A percentile compares a stretch with the other conserved stretches of the same genome.
These are phyloP conservation scores for Zoysia pacifica DNA, from an alignment of 176 grass and related monocot species.

Conservation along the genomic window DNA sequence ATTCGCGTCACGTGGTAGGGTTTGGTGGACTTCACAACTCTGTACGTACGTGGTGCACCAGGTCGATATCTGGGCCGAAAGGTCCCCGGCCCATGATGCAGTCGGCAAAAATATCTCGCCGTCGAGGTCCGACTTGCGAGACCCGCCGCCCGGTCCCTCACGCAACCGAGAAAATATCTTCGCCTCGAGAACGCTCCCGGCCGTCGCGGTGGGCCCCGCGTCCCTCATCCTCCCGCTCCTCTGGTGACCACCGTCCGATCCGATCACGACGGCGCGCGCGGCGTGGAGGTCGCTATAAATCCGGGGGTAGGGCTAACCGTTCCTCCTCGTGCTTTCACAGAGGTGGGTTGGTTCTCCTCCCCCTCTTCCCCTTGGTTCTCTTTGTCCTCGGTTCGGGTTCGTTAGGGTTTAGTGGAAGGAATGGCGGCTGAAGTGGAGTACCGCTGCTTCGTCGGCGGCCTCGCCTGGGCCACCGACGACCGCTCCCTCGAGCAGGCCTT, in stretches of 20 bases:
- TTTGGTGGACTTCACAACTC: no score
- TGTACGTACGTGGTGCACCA: no score
- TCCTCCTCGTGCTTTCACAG: slow-evolving; percentile 55
- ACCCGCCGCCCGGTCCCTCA: not conserved
- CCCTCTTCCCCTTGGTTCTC: slow-evolving; percentile 38
- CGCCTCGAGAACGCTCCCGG: slow-evolving; percentile 1
- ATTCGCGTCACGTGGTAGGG: no score
- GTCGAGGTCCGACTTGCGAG: no score
- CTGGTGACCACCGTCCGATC: slow-evolving; percentile 28
- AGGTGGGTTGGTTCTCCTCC: slow-evolving; percentile 89
- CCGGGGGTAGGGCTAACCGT: not conserved
- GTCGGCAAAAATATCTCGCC: no score
- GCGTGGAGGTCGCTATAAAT: slow-evolving; percentile 57
- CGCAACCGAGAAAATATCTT: slow-evolving; percentile 27
- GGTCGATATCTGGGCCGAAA: no score
- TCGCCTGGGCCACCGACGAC: slow-evolving; percentile 85
- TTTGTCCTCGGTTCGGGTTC: not conserved
- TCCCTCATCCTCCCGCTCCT: slow-evolving; percentile 31
- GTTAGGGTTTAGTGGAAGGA: slow-evolving; percentile 33
- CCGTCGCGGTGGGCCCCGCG: not conserved
- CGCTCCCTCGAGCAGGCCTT: slow-evolving; percentile 72
- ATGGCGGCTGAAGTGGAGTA: slow-evolving; percentile 70
- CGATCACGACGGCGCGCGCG: slow-evolving; percentile 16
- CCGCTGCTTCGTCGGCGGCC: slow-evolving; percentile 92
- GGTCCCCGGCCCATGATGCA: no score